phyloP scores from a whole-genome alignment of 306 rosid species.

The Mucuna pruriens region DNA sequence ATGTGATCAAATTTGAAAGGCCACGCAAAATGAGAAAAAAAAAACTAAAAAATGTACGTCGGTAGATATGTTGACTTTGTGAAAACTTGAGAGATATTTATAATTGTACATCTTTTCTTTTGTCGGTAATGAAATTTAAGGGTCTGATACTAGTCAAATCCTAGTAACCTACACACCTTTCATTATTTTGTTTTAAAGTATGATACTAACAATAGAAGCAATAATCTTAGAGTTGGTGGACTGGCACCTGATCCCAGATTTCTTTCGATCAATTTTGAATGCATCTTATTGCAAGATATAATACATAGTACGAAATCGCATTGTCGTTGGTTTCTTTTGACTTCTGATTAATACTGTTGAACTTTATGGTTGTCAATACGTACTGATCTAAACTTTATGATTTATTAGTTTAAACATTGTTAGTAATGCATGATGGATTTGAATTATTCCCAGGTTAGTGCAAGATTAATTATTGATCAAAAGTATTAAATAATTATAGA shows the following conservation, averaged over 20 bases:
- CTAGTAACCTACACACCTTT: neutral
- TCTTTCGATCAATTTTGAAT: neutral
- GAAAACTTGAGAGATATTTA: too few species aligned
- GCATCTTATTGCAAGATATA: slow-evolving; percentile 32
- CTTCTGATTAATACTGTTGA: slow-evolving; percentile 19
- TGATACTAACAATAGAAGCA: slow-evolving; percentile 27
- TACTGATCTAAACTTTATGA: slow-evolving; percentile 30
- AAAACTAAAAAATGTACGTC: neutral
- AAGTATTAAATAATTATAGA: slow-evolving; percentile 28
- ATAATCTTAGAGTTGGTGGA: slow-evolving; percentile 18
- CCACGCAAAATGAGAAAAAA: neutral
- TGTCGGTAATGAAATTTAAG: neutral
- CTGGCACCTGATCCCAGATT: neutral
- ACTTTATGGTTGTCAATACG: slow-evolving; percentile 41
- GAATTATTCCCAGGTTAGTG: slow-evolving; percentile 56
- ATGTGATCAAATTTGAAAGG: neutral
- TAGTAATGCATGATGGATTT: slow-evolving; percentile 42
- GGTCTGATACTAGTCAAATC: neutral
- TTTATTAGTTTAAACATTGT: slow-evolving; percentile 37
- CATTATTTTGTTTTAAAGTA: neutral
- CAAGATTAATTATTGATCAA: slow-evolving; percentile 54
- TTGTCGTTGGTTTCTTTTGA: slow-evolving; percentile 44
- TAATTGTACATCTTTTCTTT: neutral
- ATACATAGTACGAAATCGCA: slow-evolving; percentile 23
- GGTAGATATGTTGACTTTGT: neutral